Base-by-base conservation (phyloP, 2,329 filamentous ascomycete genomes). In the Fusarium continuum region DNA sequence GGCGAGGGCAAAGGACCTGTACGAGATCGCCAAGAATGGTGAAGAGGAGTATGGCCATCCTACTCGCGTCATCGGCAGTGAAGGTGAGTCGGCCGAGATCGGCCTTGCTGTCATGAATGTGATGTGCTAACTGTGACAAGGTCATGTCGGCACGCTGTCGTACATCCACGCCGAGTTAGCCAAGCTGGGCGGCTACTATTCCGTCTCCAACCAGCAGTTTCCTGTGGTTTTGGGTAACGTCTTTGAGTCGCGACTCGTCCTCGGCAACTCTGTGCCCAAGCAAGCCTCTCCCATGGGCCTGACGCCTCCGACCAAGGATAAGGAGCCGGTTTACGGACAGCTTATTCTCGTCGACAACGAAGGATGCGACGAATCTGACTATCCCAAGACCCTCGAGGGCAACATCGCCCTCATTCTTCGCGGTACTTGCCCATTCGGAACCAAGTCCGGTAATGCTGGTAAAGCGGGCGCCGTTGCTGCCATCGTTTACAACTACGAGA, bases 401-500 rank as follows among this genome's bases (percentile, higher is more conserved):
- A 86, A 85, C 55, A 88, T 95, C 56, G 91, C 89, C 9, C 80
- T 95, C 31, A 83, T 95, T 63, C 80, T 82, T 25, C 87, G 91
- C 51, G 91, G 91, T 48, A 80, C 77, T 2, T 95, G 91, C 72
- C 67, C 86, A 8, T 95, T 94, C 67, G 90, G 88, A 10, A 76
- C 82, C 56, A 95, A 95, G 78, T 89, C 89, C 2, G 82, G 82
- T 48, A 78, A 85, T 13, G 91, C 91, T 6, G 89, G 88, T 35
- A 81, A 79, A 43, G 89, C 89, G 2, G 90, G 91, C 17, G 91
- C 91, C 6, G 75, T 85, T 4, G 91, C 88, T 2, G 89, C 88
- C 1, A 77, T 95, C 13, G 81, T 95, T 44, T 93, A 91, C 77
- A 92, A 94, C 79, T 89, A 88, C 65, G 86, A 86, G 43, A 76